Evolutionary conservation across 1,139 yeast genomes (phyloP).

Genomic region (Kurtzmaniella quercitrusa): DNA sequence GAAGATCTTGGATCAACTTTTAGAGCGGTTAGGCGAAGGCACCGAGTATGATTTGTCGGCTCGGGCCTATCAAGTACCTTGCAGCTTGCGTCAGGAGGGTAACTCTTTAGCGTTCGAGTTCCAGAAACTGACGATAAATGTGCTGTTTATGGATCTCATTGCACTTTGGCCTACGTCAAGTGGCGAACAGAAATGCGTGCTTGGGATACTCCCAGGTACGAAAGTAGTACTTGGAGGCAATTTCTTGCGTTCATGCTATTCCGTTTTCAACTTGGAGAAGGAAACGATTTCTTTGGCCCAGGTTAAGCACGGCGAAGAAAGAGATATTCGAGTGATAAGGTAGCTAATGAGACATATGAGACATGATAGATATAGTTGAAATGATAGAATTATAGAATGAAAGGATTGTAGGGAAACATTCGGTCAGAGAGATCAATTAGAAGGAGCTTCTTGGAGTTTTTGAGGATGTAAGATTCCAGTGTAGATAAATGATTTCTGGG

Average conservation of each 20-base stretch:
- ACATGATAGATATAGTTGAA: background rate
- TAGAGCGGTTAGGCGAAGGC: slow-evolving; percentile 13
- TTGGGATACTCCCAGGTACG: slow-evolving; percentile 15
- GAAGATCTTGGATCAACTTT: slow-evolving; percentile 14
- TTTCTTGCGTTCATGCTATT: slow-evolving; percentile 34
- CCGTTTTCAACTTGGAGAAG: slow-evolving; percentile 37
- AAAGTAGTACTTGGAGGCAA: slow-evolving; percentile 28
- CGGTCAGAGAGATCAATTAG: background rate
- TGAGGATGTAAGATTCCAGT: too few relatives aligned
- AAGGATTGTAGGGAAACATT: background rate
- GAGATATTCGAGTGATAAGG: slow-evolving; percentile 16
- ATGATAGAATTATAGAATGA: background rate
- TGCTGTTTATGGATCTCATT: slow-evolving; percentile 22
- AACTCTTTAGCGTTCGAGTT: slow-evolving; percentile 25
- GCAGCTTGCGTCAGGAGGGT: slow-evolving; percentile 22
- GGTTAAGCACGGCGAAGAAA: slow-evolving; percentile 24
- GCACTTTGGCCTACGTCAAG: slow-evolving; percentile 11
- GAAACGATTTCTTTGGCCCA: slow-evolving; percentile 36
- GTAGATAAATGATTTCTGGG: too few relatives aligned
- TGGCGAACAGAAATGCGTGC: slow-evolving; percentile 12
- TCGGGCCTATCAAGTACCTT: slow-evolving; percentile 23
- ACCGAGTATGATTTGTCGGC: slow-evolving; percentile 13
- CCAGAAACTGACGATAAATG: slow-evolving; percentile 18
- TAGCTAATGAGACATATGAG: background rate
- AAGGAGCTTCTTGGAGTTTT: too few relatives aligned